These are phyloP conservation scores for Trypanosomatidae sp. DNA, from an alignment of 208 protist genomes.

Conservation along the genomic window DNA sequence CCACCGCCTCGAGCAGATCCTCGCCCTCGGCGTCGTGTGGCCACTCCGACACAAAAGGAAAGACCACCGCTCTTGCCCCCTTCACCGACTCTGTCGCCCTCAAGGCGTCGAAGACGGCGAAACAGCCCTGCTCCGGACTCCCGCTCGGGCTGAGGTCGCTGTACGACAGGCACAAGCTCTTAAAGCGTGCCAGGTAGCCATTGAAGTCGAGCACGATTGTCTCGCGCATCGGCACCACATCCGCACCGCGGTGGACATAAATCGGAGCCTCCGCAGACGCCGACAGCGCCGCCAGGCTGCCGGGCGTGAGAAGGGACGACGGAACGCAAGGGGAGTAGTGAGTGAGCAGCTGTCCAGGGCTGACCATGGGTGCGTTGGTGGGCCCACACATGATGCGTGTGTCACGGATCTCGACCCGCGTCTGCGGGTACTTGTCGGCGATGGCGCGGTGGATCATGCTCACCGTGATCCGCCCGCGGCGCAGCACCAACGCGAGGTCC, in stretches of 20 bases:
- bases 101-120: conserved; percentile 80
- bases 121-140: conserved; percentile 65
- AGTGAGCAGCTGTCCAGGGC: conserved; percentile 90
- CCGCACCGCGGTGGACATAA: conserved; percentile 33
- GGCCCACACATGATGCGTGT: conserved; percentile 45
- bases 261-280: conserved; percentile 5
- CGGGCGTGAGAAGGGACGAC: conserved; percentile 69
- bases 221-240: conserved; percentile 25
- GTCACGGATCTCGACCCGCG: conserved; percentile 65
- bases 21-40: conserved; percentile 26
- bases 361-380: conserved; percentile 68
- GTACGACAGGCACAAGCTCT: conserved; percentile 51
- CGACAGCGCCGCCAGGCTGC: conserved; percentile 32
- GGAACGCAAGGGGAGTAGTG: conserved; percentile 89
- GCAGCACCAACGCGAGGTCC: conserved; percentile 70
- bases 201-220: conserved; percentile 80
- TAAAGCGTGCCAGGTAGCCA: conserved; percentile 39
- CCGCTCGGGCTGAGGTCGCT: conserved; percentile 60
- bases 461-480: conserved; percentile 73
- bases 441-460: conserved; percentile 65
- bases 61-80: conserved; percentile 61
- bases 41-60: conserved; percentile 88
- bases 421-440: conserved; percentile 33
- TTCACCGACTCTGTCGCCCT: conserved; percentile 77
- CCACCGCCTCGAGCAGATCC: conserved; percentile 78